Evolutionary conservation across 768 basidiomycete species (phyloP).

Genomic region (Leccinum ochraceum): DNA sequence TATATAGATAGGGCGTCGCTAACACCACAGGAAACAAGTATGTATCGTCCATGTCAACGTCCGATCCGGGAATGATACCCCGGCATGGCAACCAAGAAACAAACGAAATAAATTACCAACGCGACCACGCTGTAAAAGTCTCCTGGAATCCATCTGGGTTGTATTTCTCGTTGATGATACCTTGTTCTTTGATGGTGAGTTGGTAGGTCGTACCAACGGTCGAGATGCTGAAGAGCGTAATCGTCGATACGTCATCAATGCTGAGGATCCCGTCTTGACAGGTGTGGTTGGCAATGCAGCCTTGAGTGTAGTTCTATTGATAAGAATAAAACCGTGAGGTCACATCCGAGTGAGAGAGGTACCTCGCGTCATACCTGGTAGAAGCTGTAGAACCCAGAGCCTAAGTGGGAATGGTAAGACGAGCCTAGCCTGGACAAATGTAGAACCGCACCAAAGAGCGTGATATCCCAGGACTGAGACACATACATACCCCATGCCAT

Average conservation of each 20-base stretch:
- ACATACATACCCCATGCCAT: slow-evolving; percentile 48
- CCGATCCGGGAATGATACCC: neutral
- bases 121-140: slow-evolving; percentile 40
- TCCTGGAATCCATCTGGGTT: slow-evolving; percentile 48
- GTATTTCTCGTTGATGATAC: slow-evolving; percentile 37
- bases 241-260: slow-evolving; percentile 41
- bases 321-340: neutral
- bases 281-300: slow-evolving; percentile 37
- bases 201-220: slow-evolving; percentile 47
- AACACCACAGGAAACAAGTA: slow-evolving; percentile 1
- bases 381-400: slow-evolving; percentile 55
- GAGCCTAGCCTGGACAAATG: neutral
- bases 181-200: slow-evolving; percentile 38
- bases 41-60: neutral
- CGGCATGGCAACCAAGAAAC: neutral
- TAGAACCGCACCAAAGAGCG: slow-evolving; percentile 41
- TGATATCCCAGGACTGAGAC: slow-evolving; percentile 40
- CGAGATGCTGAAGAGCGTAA: slow-evolving; percentile 48
- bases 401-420: slow-evolving; percentile 23
- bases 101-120: slow-evolving; percentile 17
- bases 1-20: neutral
- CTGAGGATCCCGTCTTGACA: slow-evolving; percentile 47
- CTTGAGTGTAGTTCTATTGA: slow-evolving; percentile 40
- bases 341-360: neutral
- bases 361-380: slow-evolving; percentile 38